phyloP scores from a whole-genome alignment of 2,329 filamentous ascomycete species.

The Nemania serpens region DNA sequence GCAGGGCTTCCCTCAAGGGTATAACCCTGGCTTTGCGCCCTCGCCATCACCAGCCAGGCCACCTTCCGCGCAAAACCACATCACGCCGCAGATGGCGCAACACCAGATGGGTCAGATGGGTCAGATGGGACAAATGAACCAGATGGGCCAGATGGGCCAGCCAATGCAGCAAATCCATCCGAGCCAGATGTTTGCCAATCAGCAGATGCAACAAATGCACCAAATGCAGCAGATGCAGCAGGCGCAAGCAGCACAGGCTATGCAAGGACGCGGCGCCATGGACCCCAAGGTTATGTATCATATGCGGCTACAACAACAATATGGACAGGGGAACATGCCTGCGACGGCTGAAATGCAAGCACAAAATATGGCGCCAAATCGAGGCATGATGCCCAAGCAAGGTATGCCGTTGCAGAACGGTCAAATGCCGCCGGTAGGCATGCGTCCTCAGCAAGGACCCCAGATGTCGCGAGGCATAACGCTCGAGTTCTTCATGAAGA shows the following conservation, averaged over 20 bases:
- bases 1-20: slow-evolving; percentile 60
- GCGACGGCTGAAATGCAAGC: slow-evolving; percentile 55
- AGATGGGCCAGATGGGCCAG: slow-evolving; percentile 40
- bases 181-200: slow-evolving; percentile 44
- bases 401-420: slow-evolving; percentile 59
- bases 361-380: slow-evolving; percentile 46
- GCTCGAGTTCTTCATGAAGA: slow-evolving; percentile 75
- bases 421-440: slow-evolving; percentile 55
- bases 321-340: slow-evolving; percentile 63
- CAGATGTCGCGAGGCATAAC: slow-evolving; percentile 50
- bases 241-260: slow-evolving; percentile 39
- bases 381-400: slow-evolving; percentile 59
- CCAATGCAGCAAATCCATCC: slow-evolving; percentile 45
- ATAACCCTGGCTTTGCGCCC: slow-evolving; percentile 62
- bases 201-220: slow-evolving; percentile 53
- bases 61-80: slow-evolving; percentile 59
- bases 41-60: slow-evolving; percentile 61
- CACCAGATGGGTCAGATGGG: slow-evolving; percentile 48
- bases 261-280: slow-evolving; percentile 59
- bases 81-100: slow-evolving; percentile 59
- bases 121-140: slow-evolving; percentile 43
- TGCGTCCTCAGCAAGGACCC: slow-evolving; percentile 54
- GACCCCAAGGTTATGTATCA: slow-evolving; percentile 80
- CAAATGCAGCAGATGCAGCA: slow-evolving; percentile 55
- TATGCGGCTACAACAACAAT: slow-evolving; percentile 80